phyloP scores from a whole-genome alignment of 1,284 basidiomycete genomes.

The Farysia itapuensis region DNA sequence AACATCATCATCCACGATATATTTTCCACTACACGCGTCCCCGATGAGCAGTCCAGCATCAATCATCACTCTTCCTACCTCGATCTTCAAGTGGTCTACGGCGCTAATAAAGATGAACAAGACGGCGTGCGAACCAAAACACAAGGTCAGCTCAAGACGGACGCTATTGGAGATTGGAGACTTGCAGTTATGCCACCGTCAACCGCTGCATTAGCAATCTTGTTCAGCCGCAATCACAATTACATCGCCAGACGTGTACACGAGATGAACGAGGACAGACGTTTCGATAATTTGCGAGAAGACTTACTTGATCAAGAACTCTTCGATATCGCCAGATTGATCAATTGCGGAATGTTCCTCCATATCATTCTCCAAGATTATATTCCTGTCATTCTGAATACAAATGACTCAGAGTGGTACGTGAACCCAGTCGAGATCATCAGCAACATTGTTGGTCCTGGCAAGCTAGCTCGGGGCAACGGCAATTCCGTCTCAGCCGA shows the following conservation, averaged over 20 bases:
- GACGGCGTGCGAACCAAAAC: constrained; percentile 9
- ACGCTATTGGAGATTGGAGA: constrained; percentile 35
- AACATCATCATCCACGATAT: constrained; percentile 55
- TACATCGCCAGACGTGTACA: constrained; percentile 72
- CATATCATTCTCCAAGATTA: constrained; percentile 46
- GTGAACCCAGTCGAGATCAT: constrained; percentile 42
- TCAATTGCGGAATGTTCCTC: constrained; percentile 38
- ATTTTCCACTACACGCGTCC: constrained; percentile 39
- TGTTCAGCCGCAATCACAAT: constrained; percentile 72
- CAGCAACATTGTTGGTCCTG: constrained; percentile 22
- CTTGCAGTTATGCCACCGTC: constrained; percentile 73
- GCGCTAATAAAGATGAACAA: constrained; percentile 23
- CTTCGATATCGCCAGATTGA: constrained; percentile 28
- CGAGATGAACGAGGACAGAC: constrained; percentile 59
- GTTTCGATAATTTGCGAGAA: constrained; percentile 24
- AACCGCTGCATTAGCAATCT: constrained; percentile 69
- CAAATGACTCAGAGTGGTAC: constrained; percentile 41
- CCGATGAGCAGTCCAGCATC: constrained; percentile 54
- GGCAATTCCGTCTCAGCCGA: constrained; percentile 47
- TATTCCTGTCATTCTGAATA: constrained; percentile 49
- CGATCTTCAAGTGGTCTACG: constrained; percentile 74
- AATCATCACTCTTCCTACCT: constrained; percentile 76
- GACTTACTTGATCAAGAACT: constrained; percentile 47
- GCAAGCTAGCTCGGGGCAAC: constrained; percentile 35
- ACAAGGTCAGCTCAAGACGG: constrained; percentile 34